Evolutionary conservation across 805 yeast species (phyloP).

Genomic region (Saturnispora galanensis): DNA sequence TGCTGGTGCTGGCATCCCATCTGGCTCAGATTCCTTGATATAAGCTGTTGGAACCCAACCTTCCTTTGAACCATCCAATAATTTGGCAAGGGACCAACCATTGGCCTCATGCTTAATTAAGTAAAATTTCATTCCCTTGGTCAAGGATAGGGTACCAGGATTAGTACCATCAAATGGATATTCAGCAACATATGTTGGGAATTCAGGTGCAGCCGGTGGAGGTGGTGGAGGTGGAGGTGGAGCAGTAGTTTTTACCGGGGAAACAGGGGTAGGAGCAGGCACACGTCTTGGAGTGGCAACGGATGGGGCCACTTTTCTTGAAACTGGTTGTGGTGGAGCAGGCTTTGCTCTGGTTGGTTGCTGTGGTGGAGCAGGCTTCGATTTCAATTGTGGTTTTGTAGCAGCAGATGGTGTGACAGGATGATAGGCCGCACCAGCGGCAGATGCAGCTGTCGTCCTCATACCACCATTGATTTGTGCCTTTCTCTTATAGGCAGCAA

Average conservation of each 20-base stretch:
- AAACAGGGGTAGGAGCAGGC: background rate
- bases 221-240: constrained; percentile 80
- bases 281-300: constrained; percentile 7
- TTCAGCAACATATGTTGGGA: constrained; percentile 74
- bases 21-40: constrained; percentile 38
- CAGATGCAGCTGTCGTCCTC: constrained; percentile 24
- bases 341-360: constrained; percentile 15
- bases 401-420: constrained; percentile 9
- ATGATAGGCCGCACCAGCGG: constrained; percentile 12
- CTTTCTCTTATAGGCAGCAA: constrained; percentile 20
- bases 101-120: constrained; percentile 66
- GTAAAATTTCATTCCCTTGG: constrained; percentile 65
- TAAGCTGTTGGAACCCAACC: constrained; percentile 99
- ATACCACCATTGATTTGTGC: constrained; percentile 8
- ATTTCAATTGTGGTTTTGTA: constrained; percentile 10
- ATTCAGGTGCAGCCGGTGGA: constrained; percentile 44
- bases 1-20: constrained; percentile 38
- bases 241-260: constrained; percentile 27
- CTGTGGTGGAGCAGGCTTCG: constrained; percentile 16
- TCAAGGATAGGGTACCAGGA: constrained; percentile 66
- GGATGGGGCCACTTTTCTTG: constrained; percentile 6
- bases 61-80: constrained; percentile 62
- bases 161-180: constrained; percentile 87
- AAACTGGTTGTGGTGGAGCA: constrained; percentile 15
- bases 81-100: constrained; percentile 91